phyloP scores from a whole-genome alignment of 345 rosid genomes.

The Citrus inodora region DNA sequence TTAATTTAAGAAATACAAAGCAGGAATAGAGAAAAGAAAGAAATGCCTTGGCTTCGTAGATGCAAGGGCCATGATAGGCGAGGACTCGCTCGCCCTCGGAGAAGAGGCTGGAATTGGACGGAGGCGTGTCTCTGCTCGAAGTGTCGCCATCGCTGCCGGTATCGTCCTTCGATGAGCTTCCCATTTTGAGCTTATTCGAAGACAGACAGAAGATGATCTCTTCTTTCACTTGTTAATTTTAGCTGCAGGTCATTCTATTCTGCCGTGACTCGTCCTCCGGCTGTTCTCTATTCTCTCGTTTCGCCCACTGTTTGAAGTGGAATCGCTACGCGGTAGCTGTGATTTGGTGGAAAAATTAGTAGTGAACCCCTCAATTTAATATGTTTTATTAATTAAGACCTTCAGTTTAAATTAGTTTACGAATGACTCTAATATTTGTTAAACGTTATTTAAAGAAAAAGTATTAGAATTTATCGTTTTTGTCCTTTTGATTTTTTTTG shows the following conservation, averaged over 20 bases:
- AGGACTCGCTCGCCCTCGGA: constrained; percentile 92
- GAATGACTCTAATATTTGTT: too few species aligned
- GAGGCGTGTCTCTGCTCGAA: constrained; percentile 68
- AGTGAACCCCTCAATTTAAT: not conserved
- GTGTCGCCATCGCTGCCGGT: constrained; percentile 73
- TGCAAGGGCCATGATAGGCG: constrained; percentile 93
- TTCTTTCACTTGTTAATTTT: not conserved
- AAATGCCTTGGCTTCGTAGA: constrained; percentile 92
- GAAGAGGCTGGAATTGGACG: constrained; percentile 54
- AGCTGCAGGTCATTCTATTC: too few species aligned
- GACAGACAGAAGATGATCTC: not conserved
- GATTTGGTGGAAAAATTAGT: too few species aligned
- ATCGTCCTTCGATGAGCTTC: constrained; percentile 79
- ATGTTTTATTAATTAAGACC: not conserved
- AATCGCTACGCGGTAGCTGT: too few species aligned
- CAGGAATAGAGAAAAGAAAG: constrained; percentile 1
- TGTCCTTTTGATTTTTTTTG: too few species aligned
- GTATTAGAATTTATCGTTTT: too few species aligned
- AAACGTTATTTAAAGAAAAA: too few species aligned
- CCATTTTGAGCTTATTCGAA: constrained; percentile 40
- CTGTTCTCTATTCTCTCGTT: not conserved
- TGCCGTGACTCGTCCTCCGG: not conserved
- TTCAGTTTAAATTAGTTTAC: too few species aligned
- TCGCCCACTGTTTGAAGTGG: not conserved
- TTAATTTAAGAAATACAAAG: not conserved